Evolutionary conservation across 2,329 filamentous ascomycete species (phyloP).

Genomic region (Aspergillus ustus): DNA sequence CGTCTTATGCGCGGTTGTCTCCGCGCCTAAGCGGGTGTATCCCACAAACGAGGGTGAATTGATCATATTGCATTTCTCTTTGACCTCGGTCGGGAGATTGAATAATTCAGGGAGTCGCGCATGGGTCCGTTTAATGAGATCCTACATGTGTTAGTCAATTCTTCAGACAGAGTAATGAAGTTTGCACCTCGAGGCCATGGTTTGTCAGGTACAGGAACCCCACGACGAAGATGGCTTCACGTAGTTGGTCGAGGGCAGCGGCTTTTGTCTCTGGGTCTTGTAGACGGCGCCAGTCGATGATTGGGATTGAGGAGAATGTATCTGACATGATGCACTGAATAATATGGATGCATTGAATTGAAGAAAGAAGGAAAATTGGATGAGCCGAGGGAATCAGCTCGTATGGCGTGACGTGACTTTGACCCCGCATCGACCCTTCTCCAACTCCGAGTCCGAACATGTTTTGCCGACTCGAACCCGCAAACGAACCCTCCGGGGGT

Average conservation of each 20-base stretch:
- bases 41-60: slow-evolving; percentile 39
- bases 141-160: slow-evolving; percentile 17
- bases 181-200: slow-evolving; percentile 37
- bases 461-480: no score
- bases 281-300: slow-evolving; percentile 35
- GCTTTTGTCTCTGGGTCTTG: slow-evolving; percentile 29
- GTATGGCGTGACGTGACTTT: not conserved
- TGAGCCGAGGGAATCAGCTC: not conserved
- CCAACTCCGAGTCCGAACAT: not conserved
- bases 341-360: not conserved
- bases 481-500: no score
- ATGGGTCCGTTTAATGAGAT: slow-evolving; percentile 29
- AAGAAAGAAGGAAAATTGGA: not conserved
- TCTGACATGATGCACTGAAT: slow-evolving; percentile 22
- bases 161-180: not conserved
- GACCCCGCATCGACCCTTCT: not conserved
- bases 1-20: slow-evolving; percentile 38
- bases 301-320: slow-evolving; percentile 36
- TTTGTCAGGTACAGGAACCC: slow-evolving; percentile 43
- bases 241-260: slow-evolving; percentile 31
- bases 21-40: slow-evolving; percentile 40
- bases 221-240: slow-evolving; percentile 40
- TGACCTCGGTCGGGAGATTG: slow-evolving; percentile 30
- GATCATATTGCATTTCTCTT: slow-evolving; percentile 38
- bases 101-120: slow-evolving; percentile 32